phyloP scores from a whole-genome alignment of 495 filamentous ascomycete genomes.

The Zalerion maritima region DNA sequence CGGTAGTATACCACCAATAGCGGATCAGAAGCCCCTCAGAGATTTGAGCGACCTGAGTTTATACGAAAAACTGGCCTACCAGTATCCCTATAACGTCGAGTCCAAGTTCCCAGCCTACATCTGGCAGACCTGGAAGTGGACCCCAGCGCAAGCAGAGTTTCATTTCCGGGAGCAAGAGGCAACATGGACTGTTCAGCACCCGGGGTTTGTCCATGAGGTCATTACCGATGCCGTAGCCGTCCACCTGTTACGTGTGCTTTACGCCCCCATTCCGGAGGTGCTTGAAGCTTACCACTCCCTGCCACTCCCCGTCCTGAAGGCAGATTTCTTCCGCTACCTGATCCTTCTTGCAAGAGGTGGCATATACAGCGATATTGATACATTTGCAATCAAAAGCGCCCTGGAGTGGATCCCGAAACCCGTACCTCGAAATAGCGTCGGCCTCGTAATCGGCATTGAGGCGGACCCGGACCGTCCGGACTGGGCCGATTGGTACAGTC shows the following conservation, averaged over 20 bases:
- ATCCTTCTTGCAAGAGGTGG: slow-evolving; percentile 88
- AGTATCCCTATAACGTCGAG: slow-evolving; percentile 83
- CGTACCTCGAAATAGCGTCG: slow-evolving; percentile 61
- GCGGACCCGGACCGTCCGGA: slow-evolving; percentile 87
- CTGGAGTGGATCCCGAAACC: slow-evolving; percentile 73
- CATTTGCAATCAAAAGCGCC: slow-evolving; percentile 65
- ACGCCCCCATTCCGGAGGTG: slow-evolving; percentile 75
- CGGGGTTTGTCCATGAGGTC: slow-evolving; percentile 88
- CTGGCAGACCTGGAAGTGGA: slow-evolving; percentile 98
- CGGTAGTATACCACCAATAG: too few relatives aligned
- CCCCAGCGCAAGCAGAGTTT: slow-evolving; percentile 69
- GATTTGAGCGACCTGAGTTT: slow-evolving; percentile 50
- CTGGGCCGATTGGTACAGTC: slow-evolving; percentile 91
- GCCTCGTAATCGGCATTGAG: slow-evolving; percentile 86
- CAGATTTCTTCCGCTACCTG: slow-evolving; percentile 95
- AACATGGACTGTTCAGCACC: slow-evolving; percentile 81
- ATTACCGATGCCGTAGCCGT: slow-evolving; percentile 79
- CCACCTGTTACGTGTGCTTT: slow-evolving; percentile 71
- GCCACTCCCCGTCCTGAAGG: slow-evolving; percentile 80
- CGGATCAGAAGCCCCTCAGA: slow-evolving; percentile 33
- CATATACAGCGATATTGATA: slow-evolving; percentile 96
- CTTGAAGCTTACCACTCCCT: slow-evolving; percentile 81
- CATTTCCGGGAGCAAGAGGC: slow-evolving; percentile 69
- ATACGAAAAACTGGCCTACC: slow-evolving; percentile 73
- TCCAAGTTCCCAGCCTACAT: slow-evolving; percentile 90